Conservation (phyloP, 179 eudicot species). For the Pouteria campechiana region DNA sequence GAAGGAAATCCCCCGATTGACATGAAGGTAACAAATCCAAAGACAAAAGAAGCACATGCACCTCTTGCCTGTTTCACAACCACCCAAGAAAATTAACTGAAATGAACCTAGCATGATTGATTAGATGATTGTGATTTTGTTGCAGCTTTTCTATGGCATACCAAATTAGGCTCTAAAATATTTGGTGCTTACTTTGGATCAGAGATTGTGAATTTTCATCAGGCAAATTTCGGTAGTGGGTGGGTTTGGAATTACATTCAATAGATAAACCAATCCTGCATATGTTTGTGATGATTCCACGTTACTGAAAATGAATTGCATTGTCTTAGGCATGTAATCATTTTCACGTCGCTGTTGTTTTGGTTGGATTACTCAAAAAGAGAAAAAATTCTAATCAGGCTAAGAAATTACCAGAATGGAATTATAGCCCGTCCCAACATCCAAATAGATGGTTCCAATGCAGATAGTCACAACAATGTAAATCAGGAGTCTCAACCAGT, state of each 20-base stretch:
- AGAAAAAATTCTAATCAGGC: background rate
- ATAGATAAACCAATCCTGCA: too few relatives aligned
- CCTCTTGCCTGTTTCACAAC: constrained; percentile 65
- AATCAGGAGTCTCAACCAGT: constrained; percentile 95
- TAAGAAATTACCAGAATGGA: constrained; percentile 57
- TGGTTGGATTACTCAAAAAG: too few relatives aligned
- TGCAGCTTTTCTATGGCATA: too few relatives aligned
- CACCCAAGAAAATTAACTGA: background rate
- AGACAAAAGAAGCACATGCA: constrained; percentile 91
- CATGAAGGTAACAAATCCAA: constrained; percentile 97
- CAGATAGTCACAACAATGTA: constrained; percentile 81
- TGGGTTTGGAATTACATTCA: too few relatives aligned
- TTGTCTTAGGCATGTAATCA: too few relatives aligned
- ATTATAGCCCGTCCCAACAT: constrained; percentile 80
- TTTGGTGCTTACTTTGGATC: too few relatives aligned
- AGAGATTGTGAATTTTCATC: background rate
- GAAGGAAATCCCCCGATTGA: constrained; percentile 98
- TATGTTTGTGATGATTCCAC: too few relatives aligned
- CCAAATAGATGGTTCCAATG: constrained; percentile 79
- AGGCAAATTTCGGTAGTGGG: too few relatives aligned
- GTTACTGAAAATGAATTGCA: too few relatives aligned
- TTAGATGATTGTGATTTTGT: too few relatives aligned
- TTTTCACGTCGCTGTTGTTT: too few relatives aligned
- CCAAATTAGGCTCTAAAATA: too few relatives aligned
- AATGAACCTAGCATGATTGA: background rate